Evolutionary conservation across 495 filamentous ascomycete genomes (phyloP).

Genomic region (Podospora pseudopauciseta): DNA sequence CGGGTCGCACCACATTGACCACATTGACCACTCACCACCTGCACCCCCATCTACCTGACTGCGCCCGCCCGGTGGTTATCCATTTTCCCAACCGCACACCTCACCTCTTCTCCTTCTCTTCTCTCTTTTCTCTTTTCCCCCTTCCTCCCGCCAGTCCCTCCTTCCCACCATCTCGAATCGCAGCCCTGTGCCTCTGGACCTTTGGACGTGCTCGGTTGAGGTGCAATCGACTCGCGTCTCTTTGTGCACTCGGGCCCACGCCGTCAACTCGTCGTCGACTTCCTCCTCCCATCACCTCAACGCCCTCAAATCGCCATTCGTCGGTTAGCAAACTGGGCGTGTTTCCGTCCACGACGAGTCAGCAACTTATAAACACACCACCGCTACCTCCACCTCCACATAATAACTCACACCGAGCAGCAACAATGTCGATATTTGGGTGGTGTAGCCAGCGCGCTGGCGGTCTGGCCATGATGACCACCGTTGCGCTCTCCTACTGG

Average conservation of each 20-base stretch:
- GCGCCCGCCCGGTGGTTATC: constrained; percentile 3
- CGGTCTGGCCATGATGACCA: constrained; percentile 47
- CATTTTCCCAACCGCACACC: constrained; percentile 9
- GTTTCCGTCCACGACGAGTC: background rate
- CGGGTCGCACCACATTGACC: constrained; percentile 10
- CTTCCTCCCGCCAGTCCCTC: constrained; percentile 24
- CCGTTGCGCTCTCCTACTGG: constrained; percentile 44
- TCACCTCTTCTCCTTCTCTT: constrained; percentile 22
- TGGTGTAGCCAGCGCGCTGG: constrained; percentile 49
- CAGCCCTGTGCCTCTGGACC: constrained; percentile 28
- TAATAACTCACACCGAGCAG: background rate
- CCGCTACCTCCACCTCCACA: background rate
- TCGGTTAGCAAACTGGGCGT: background rate
- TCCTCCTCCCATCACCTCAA: background rate
- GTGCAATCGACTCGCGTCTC: constrained; percentile 22
- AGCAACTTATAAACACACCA: constrained; percentile 9
- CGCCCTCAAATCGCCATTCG: constrained; percentile 14
- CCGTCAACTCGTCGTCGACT: background rate
- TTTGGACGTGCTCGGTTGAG: constrained; percentile 26
- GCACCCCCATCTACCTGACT: background rate
- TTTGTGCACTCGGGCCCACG: constrained; percentile 17
- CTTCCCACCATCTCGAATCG: constrained; percentile 20
- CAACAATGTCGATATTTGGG: constrained; percentile 44
- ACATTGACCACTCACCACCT: constrained; percentile 6
- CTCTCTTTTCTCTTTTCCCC: constrained; percentile 17